Percentiles rank a stretch among this genome's conserved stretches.
Conservation (phyloP, 208 protist species). For the Strigomonas galati region DNA sequence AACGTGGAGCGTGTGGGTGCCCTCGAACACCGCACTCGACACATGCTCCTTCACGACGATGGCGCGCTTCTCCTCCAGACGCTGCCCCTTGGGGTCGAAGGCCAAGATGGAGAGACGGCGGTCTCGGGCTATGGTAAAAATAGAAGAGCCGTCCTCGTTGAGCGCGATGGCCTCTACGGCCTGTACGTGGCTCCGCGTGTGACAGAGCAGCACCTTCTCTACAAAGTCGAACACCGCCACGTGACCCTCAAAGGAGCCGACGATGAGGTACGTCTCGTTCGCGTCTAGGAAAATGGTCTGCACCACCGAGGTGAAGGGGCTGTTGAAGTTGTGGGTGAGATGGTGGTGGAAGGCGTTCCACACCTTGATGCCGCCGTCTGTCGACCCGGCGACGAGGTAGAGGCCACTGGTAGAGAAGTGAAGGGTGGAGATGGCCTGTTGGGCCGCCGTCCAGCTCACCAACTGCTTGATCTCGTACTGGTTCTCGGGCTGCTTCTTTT, state of each 20-base stretch:
- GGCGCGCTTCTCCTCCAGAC: conserved; percentile 48
- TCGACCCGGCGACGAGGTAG: conserved; percentile 74
- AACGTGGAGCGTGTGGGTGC: conserved; percentile 46
- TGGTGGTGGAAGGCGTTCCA: conserved; percentile 90
- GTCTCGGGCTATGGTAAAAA: conserved; percentile 77
- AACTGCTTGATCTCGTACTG: conserved; percentile 37
- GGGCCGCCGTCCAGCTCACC: conserved; percentile 78
- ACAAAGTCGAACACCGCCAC: conserved; percentile 83
- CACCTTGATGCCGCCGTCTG: conserved; percentile 82
- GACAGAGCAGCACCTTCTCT: conserved; percentile 48
- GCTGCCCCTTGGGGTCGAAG: conserved; percentile 13
- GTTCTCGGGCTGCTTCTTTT: not conserved
- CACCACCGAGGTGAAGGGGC: conserved; percentile 48
- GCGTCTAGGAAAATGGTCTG: conserved; percentile 65
- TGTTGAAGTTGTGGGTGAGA: conserved; percentile 84
- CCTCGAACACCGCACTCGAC: conserved; percentile 58
- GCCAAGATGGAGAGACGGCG: conserved; percentile 59
- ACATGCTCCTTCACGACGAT: conserved; percentile 83
- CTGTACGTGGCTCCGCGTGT: conserved; percentile 66
- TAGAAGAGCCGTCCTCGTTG: conserved; percentile 37
- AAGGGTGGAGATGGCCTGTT: conserved; percentile 84
- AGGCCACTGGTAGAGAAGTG: conserved; percentile 65
- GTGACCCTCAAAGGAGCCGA: conserved; percentile 83
- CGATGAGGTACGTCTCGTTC: conserved; percentile 51
- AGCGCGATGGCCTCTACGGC: conserved; percentile 73